Evolutionary conservation across 306 rosid species (phyloP).

Genomic region (Glycine tomentella): DNA sequence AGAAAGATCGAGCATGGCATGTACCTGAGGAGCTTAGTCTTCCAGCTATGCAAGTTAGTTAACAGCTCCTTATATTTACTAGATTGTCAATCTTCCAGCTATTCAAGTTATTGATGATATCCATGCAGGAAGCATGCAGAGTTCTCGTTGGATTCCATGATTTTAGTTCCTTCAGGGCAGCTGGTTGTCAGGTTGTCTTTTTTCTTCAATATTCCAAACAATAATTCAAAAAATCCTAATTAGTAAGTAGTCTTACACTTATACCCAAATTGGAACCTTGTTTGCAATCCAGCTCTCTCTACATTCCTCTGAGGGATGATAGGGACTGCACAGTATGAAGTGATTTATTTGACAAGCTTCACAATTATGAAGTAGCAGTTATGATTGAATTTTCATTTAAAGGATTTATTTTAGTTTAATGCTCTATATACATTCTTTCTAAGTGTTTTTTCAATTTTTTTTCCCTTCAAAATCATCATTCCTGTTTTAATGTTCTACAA

Average conservation of each 20-base stretch:
- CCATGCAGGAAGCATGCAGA: slow-evolving; percentile 83
- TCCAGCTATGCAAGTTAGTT: slow-evolving; percentile 82
- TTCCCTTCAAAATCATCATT: background rate
- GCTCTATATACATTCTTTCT: slow-evolving; percentile 22
- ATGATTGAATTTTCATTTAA: slow-evolving; percentile 13
- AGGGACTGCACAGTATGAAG: slow-evolving; percentile 12
- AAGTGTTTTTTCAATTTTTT: background rate
- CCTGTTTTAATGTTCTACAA: slow-evolving; percentile 31
- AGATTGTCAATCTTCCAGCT: slow-evolving; percentile 31
- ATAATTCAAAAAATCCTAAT: slow-evolving; percentile 29
- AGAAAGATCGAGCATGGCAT: slow-evolving; percentile 92
- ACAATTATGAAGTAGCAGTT: slow-evolving; percentile 25
- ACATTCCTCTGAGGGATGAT: slow-evolving; percentile 15
- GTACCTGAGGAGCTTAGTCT: slow-evolving; percentile 78
- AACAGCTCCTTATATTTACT: slow-evolving; percentile 31
- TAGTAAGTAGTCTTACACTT: background rate
- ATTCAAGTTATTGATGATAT: slow-evolving; percentile 26
- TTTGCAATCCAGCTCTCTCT: slow-evolving; percentile 9
- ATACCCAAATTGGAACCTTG: slow-evolving; percentile 33
- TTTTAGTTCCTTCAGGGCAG: slow-evolving; percentile 94
- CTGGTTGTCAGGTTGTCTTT: slow-evolving; percentile 89
- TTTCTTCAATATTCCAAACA: slow-evolving; percentile 30
- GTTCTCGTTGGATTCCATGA: slow-evolving; percentile 91
- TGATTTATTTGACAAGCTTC: slow-evolving; percentile 29
- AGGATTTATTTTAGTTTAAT: slow-evolving; percentile 26